A percentile compares a stretch with the other conserved stretches of the same genome.
Conservation (phyloP, 352 stramenopile species). For the Albugo candida region DNA sequence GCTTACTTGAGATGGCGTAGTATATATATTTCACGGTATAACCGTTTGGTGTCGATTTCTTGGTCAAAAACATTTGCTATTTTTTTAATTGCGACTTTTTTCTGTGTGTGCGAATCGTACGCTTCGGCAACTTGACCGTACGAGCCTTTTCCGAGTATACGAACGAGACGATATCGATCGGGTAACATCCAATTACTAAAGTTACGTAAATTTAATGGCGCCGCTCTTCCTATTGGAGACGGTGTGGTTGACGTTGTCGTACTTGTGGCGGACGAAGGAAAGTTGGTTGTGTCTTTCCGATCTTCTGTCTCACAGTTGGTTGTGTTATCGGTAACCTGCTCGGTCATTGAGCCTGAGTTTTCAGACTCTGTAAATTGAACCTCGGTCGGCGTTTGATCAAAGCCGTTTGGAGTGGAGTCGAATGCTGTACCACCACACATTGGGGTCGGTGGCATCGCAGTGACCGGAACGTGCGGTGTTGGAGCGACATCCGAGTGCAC, state of each 20-base stretch:
- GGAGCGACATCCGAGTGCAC: slow-evolving; percentile 51
- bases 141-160: neutral
- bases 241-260: slow-evolving; percentile 5
- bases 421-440: slow-evolving; percentile 46
- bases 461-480: slow-evolving; percentile 50
- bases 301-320: too few relatives aligned
- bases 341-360: too few relatives aligned
- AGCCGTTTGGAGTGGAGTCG: slow-evolving; percentile 35
- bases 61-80: slow-evolving; percentile 14
- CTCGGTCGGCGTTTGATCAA: slow-evolving; percentile 34
- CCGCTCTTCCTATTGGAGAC: slow-evolving; percentile 33
- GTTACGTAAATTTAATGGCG: slow-evolving; percentile 58
- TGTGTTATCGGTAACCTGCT: too few relatives aligned
- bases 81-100: slow-evolving; percentile 12
- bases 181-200: slow-evolving; percentile 16
- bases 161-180: neutral
- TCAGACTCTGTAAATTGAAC: too few relatives aligned
- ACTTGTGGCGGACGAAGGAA: too few relatives aligned
- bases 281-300: too few relatives aligned
- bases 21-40: slow-evolving; percentile 14
- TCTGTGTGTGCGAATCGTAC: slow-evolving; percentile 6
- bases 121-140: slow-evolving; percentile 11
- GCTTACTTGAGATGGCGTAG: slow-evolving; percentile 6
- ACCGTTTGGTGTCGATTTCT: slow-evolving; percentile 11
- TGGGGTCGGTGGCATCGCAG: slow-evolving; percentile 67